phyloP scores from a whole-genome alignment of 129 eudicot genomes.

The Escallonia herrerae region DNA sequence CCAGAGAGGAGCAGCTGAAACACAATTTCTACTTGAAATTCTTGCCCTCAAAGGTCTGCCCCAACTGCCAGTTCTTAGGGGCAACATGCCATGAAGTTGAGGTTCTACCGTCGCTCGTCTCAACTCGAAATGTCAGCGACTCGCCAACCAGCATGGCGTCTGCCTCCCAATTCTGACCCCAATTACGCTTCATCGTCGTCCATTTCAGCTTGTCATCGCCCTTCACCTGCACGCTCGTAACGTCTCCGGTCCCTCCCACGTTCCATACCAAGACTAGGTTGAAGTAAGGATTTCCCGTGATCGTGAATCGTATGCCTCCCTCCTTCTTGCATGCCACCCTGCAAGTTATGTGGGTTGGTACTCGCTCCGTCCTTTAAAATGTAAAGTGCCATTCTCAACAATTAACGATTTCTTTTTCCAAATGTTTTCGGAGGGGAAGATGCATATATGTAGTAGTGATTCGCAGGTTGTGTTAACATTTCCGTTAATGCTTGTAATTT shows the following conservation, averaged over 20 bases:
- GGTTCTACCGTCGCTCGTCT: constrained; percentile 29
- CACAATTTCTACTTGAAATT: too few relatives aligned
- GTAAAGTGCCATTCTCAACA: neutral
- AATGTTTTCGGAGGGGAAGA: neutral
- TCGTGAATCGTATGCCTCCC: constrained; percentile 34
- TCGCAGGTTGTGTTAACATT: neutral
- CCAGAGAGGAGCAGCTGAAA: too few relatives aligned
- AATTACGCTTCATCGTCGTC: constrained; percentile 24
- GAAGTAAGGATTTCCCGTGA: constrained; percentile 34
- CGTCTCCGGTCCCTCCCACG: constrained; percentile 35
- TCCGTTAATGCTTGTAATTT: neutral
- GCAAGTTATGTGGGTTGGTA: neutral
- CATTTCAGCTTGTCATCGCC: constrained; percentile 17
- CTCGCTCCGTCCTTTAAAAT: neutral
- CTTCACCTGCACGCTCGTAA: constrained; percentile 26
- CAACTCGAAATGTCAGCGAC: constrained; percentile 19
- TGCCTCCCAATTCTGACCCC: constrained; percentile 36
- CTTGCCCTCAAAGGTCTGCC: constrained; percentile 20
- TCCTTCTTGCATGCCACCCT: constrained; percentile 31
- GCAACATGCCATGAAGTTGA: constrained; percentile 20
- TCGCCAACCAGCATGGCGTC: constrained; percentile 20
- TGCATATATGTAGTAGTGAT: neutral
- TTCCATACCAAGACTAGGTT: constrained; percentile 29
- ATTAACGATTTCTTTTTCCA: neutral
- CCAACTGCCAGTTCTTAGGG: constrained; percentile 28